Evolutionary conservation across 495 filamentous ascomycete species (phyloP).

Genomic region (Penicillium parvum): DNA sequence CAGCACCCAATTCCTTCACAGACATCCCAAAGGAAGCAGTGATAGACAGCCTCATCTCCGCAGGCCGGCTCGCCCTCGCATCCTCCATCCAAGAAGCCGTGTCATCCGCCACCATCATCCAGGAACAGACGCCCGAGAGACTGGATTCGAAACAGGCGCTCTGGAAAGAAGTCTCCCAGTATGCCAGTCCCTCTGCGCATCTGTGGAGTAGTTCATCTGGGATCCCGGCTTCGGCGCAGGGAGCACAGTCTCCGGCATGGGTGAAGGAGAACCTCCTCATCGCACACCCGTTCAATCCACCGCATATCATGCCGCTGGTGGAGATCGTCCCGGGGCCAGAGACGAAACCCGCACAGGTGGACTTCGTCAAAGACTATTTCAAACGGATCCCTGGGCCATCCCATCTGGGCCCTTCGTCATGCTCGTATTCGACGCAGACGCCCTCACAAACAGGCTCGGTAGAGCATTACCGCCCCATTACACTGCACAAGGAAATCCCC

Average conservation of each 20-base stretch:
- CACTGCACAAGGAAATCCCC: conserved; percentile 51
- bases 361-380: conserved; percentile 48
- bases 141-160: conserved; percentile 46
- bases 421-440: too few relatives aligned
- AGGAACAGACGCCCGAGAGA: conserved; percentile 57
- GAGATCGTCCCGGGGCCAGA: conserved; percentile 50
- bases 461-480: conserved; percentile 42
- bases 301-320: conserved; percentile 59
- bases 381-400: conserved; percentile 34
- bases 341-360: conserved; percentile 35
- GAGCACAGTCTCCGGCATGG: conserved; percentile 21
- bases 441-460: neutral
- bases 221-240: conserved; percentile 49
- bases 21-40: neutral
- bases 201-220: conserved; percentile 57
- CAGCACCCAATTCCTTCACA: conserved; percentile 7
- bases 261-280: conserved; percentile 47
- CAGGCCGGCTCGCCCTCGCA: conserved; percentile 33
- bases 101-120: conserved; percentile 44
- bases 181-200: conserved; percentile 35
- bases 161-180: conserved; percentile 44
- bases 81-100: conserved; percentile 39
- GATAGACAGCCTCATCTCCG: conserved; percentile 20
- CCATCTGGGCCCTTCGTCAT: neutral
- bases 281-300: conserved; percentile 61